Evolutionary conservation across 345 rosid species (phyloP).

Genomic region (Abelmoschus esculentus): DNA sequence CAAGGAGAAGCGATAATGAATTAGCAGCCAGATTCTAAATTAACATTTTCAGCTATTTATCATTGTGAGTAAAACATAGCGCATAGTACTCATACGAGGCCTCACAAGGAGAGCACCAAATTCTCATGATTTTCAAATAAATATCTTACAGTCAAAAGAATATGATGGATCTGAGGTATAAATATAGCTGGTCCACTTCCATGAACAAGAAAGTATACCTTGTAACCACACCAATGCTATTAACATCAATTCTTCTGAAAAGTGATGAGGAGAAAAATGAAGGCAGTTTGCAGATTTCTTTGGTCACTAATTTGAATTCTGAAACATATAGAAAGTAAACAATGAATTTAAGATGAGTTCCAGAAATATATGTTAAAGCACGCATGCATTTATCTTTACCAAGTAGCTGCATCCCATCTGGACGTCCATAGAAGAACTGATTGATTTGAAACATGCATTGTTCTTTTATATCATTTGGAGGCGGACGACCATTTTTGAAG

Average conservation of each 20-base stretch:
- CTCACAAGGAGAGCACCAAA: neutral
- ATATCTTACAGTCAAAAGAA: neutral
- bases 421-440: conserved; percentile 66
- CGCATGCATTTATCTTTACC: conserved; percentile 34
- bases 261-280: conserved; percentile 72
- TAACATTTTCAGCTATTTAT: neutral
- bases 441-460: conserved; percentile 57
- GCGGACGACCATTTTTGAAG: conserved; percentile 80
- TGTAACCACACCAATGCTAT: conserved; percentile 49
- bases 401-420: conserved; percentile 63
- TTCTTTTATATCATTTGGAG: conserved; percentile 71
- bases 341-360: conserved; percentile 1
- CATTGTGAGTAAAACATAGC: neutral
- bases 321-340: conserved; percentile 5
- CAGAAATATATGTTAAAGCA: neutral
- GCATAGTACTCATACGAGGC: neutral
- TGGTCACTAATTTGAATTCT: conserved; percentile 65
- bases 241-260: conserved; percentile 67
- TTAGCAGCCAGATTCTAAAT: neutral
- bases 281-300: conserved; percentile 90
- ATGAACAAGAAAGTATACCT: conserved; percentile 41
- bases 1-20: neutral
- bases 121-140: neutral
- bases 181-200: neutral
- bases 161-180: neutral